Base-by-base conservation (phyloP, 2,329 filamentous ascomycete genomes). In the Aspergillus caelatus region DNA sequence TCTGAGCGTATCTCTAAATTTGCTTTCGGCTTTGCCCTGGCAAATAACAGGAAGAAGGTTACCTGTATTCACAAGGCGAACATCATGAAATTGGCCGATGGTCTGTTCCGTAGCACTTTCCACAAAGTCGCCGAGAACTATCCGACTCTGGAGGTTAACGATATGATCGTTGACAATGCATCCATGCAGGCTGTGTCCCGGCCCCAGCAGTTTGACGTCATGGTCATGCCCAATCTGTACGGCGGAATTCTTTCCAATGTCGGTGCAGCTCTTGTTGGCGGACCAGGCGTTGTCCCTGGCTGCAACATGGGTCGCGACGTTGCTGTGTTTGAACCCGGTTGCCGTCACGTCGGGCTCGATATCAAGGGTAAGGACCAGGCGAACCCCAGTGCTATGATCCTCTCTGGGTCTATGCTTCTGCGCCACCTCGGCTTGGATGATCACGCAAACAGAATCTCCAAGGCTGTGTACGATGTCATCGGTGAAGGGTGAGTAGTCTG, bases 41-140 rank as follows among this genome's bases (percentile, higher is more conserved):
- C 95, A 82, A 99, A 99, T 88, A 94, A 96, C 88, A 89, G 95
- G 79, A 94, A 96, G 87, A 98, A 98, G 91, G 93, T 99, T 63
- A 98, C 95, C 71, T 97, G 94, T 85, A 98, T 99, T 79, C 95
- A 99, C 91, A 99, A 99, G 88, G 95, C 95, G 83, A 99, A 99
- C 88, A 99, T 99, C 85, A 99, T 99, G 95, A 99, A 99, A 88
- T 88, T 99, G 64, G 94, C 94, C 80, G 95, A 99, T 74, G 95
- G 95, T 82, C 91, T 99, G 62, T 99, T 99, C 92, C 91, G 95
- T 80, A 94, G 90, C 84, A 98, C 95, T 72, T 96, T 98, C 87
- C 93, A 96, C 85, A 87, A 89, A 76, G 89, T 95, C 72, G 92
- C 93, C 71, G 91, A 96, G 85, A 93, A 97, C 81, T 99, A 95